Percentiles rank a stretch among this genome's conserved stretches.
These are phyloP conservation scores for Lactarius evosmus DNA, from an alignment of 768 basidiomycete genomes.

Conservation along the genomic window DNA sequence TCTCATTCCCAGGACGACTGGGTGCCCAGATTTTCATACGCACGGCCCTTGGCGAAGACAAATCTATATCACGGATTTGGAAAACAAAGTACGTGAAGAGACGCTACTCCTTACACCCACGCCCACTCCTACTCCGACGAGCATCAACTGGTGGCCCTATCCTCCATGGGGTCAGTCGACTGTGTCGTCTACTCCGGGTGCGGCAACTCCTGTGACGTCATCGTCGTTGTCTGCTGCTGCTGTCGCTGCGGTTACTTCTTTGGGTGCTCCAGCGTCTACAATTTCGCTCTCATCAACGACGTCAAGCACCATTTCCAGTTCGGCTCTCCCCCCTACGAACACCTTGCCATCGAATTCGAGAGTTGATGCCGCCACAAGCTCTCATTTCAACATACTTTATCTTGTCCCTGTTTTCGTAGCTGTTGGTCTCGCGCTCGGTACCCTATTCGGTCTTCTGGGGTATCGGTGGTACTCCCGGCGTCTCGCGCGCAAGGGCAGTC, in stretches of 20 bases:
- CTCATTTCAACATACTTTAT: conserved; percentile 31
- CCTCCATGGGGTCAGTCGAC: conserved; percentile 31
- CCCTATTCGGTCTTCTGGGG: conserved; percentile 28
- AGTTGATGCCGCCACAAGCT: conserved; percentile 1
- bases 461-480: conserved; percentile 27
- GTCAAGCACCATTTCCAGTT: conserved; percentile 22
- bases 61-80: not conserved
- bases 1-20: not conserved
- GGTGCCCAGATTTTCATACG: not conserved
- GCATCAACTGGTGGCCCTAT: conserved; percentile 38
- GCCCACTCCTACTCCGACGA: conserved; percentile 25
- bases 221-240: conserved; percentile 1
- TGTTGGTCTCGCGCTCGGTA: conserved; percentile 31
- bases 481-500: conserved; percentile 1
- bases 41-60: not conserved
- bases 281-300: not conserved
- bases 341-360: conserved; percentile 18
- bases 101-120: not conserved
- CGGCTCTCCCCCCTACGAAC: conserved; percentile 32
- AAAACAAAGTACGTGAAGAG: not conserved
- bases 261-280: not conserved
- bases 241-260: not conserved
- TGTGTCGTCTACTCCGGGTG: not conserved
- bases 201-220: not conserved
- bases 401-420: conserved; percentile 34